A percentile compares a stretch with the other conserved stretches of the same genome.
These are phyloP conservation scores for Thielaviopsis ethacetica DNA, from an alignment of 2,329 filamentous ascomycete genomes.

Conservation along the genomic window DNA sequence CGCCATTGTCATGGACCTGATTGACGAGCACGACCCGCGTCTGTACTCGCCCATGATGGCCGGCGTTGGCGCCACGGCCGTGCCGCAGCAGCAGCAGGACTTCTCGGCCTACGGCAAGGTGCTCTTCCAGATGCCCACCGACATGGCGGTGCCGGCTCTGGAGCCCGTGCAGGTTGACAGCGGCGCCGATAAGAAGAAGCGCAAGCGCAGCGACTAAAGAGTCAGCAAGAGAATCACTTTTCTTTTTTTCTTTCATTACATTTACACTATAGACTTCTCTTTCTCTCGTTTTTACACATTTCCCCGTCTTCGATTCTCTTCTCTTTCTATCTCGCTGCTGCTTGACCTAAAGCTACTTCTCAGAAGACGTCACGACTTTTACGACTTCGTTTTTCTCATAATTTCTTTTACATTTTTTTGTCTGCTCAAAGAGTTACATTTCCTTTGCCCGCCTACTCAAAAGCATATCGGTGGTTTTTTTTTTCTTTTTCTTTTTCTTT, in stretches of 20 bases:
- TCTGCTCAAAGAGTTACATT: conserved; percentile 13
- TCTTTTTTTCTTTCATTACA: conserved; percentile 12
- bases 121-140: conserved; percentile 65
- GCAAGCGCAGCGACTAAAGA: conserved; percentile 56
- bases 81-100: conserved; percentile 28
- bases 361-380: conserved; percentile 11
- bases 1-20: conserved; percentile 77
- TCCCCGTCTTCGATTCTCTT: conserved; percentile 5
- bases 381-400: conserved; percentile 12
- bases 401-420: conserved; percentile 16
- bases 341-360: neutral
- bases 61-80: conserved; percentile 23
- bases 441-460: conserved; percentile 9
- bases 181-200: conserved; percentile 32
- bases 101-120: conserved; percentile 55
- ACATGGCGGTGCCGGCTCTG: conserved; percentile 31
- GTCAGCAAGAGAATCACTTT: neutral
- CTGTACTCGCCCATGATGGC: conserved; percentile 25
- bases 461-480: conserved; percentile 13
- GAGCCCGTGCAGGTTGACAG: conserved; percentile 39
- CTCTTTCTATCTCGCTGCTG: neutral
- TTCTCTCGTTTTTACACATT: neutral
- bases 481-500: conserved; percentile 18
- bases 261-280: conserved; percentile 5
- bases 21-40: conserved; percentile 49